phyloP scores from a whole-genome alignment of 306 rosid species.

The Vicia villosa region DNA sequence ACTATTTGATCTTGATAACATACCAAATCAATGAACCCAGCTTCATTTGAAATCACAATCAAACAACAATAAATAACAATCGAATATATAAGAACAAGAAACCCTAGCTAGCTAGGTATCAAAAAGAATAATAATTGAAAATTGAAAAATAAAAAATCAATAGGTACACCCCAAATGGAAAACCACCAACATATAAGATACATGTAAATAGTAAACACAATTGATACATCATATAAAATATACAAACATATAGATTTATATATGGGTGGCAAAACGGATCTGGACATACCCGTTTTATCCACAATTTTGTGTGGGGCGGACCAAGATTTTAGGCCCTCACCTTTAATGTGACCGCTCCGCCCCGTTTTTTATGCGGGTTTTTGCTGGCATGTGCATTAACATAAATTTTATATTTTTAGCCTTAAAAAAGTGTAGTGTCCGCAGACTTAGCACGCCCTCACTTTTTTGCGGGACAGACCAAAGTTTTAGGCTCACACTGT shows the following conservation, averaged over 20 bases:
- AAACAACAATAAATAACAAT: neutral
- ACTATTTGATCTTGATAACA: neutral
- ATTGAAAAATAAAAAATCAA: slow-evolving; percentile 13
- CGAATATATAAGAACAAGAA: neutral
- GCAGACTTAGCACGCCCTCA: no score
- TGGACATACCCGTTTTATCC: no score
- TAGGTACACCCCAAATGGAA: slow-evolving; percentile 31
- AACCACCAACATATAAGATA: slow-evolving; percentile 23
- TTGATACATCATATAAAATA: neutral
- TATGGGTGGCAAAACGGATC: no score
- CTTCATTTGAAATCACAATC: neutral
- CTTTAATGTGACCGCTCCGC: no score
- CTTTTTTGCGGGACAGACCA: no score
- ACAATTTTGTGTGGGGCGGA: no score
- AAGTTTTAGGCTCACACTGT: no score
- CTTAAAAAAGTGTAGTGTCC: no score
- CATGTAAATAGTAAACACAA: slow-evolving; percentile 5
- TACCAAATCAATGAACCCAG: neutral
- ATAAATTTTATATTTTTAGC: no score
- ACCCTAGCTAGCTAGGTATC: neutral
- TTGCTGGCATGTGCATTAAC: no score
- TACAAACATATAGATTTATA: neutral
- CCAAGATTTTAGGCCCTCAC: no score
- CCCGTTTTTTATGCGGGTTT: no score
- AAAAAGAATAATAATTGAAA: neutral